Evolutionary conservation across 73 alveolate genomes (phyloP).

Genomic region (Blepharisma stoltei): DNA sequence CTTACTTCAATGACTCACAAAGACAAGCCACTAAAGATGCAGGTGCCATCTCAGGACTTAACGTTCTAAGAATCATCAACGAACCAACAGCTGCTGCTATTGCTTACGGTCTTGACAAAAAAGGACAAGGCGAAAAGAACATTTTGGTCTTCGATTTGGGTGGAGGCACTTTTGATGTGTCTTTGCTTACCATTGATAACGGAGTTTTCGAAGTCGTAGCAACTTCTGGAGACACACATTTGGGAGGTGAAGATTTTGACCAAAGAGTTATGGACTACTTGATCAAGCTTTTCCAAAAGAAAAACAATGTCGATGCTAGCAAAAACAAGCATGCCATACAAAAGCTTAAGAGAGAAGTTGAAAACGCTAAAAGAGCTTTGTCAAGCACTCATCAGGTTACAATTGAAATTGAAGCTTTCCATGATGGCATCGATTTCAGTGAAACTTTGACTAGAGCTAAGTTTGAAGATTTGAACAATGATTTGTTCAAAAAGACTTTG

Average conservation of each 20-base stretch:
- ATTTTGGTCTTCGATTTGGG: slow-evolving; percentile 92
- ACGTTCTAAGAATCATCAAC: slow-evolving; percentile 93
- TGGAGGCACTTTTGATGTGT: slow-evolving; percentile 98
- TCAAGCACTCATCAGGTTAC: slow-evolving; percentile 89
- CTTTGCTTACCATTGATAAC: slow-evolving; percentile 92
- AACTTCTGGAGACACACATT: slow-evolving; percentile 98
- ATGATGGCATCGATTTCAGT: slow-evolving; percentile 93
- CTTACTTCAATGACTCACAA: slow-evolving; percentile 93
- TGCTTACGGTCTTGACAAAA: slow-evolving; percentile 97
- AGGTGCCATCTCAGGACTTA: slow-evolving; percentile 95
- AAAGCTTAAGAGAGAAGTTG: slow-evolving; percentile 94
- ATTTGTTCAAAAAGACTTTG: slow-evolving; percentile 91
- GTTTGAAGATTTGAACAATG: slow-evolving; percentile 92
- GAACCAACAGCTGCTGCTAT: slow-evolving; percentile 99
- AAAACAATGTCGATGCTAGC: slow-evolving; percentile 78
- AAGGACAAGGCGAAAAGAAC: slow-evolving; percentile 81
- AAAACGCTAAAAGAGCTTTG: slow-evolving; percentile 97
- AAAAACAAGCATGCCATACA: slow-evolving; percentile 86
- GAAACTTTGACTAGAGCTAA: slow-evolving; percentile 96
- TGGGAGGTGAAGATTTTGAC: slow-evolving; percentile 99
- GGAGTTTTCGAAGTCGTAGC: slow-evolving; percentile 97
- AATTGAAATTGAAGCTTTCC: slow-evolving; percentile 90
- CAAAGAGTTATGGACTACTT: slow-evolving; percentile 91
- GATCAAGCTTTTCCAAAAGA: slow-evolving; percentile 89
- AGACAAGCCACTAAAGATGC: slow-evolving; percentile 99